Percentiles rank a stretch among this genome's conserved stretches.
Conservation (phyloP, 805 yeast genomes). For the Teunomyces lycoperdinae region DNA sequence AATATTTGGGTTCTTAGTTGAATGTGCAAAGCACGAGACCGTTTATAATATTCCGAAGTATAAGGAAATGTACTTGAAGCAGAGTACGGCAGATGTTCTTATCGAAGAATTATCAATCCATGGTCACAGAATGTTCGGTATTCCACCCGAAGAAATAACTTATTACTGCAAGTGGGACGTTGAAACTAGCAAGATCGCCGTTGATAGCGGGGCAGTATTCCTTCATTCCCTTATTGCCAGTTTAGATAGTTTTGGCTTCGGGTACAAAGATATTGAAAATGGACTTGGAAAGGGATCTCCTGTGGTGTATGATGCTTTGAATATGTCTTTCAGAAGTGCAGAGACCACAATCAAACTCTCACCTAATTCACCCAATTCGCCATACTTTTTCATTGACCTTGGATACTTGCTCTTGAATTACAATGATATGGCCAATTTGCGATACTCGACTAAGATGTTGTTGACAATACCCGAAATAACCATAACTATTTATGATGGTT, state of each 20-base stretch:
- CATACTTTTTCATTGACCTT: conserved; percentile 15
- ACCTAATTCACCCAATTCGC: conserved; percentile 15
- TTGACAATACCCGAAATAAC: conserved; percentile 48
- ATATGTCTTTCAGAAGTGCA: conserved; percentile 56
- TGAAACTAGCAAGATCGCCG: conserved; percentile 53
- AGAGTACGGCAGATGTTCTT: conserved; percentile 21
- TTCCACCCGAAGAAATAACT: conserved; percentile 86
- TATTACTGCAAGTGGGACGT: conserved; percentile 91
- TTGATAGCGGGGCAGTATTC: conserved; percentile 51
- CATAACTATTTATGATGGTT: conserved; percentile 24
- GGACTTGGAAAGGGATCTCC: conserved; percentile 57
- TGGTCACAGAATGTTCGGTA: conserved; percentile 90
- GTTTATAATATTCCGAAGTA: conserved; percentile 26
- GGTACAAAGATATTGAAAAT: conserved; percentile 76
- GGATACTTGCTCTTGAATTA: conserved; percentile 36
- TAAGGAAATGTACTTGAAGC: conserved; percentile 9
- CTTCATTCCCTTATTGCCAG: conserved; percentile 43
- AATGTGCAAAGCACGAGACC: conserved; percentile 17
- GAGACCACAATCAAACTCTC: conserved; percentile 40
- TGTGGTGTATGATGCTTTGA: conserved; percentile 64
- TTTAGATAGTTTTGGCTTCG: conserved; percentile 51
- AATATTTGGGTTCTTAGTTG: conserved; percentile 36
- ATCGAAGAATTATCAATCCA: conserved; percentile 65
- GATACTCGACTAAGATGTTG: conserved; percentile 57
- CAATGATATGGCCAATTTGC: conserved; percentile 68